Evolutionary conservation across 148 eudicot genomes (phyloP).

Genomic region (Limonium bicolor): DNA sequence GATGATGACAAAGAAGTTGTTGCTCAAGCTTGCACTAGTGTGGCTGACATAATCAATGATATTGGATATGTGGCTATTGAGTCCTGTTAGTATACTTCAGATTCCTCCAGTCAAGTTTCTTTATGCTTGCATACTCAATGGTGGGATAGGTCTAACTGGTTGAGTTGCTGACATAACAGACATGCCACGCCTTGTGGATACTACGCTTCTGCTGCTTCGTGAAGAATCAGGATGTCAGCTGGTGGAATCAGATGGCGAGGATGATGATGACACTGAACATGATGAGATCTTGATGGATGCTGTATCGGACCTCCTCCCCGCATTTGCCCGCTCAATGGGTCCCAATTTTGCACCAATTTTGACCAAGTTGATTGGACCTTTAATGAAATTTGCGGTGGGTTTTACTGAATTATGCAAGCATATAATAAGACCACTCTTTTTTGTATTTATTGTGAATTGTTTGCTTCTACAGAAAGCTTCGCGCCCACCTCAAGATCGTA

Average conservation of each 20-base stretch:
- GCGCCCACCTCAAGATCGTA: constrained; percentile 86
- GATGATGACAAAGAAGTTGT: constrained; percentile 99
- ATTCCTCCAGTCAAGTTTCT: no score
- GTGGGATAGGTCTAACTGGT: constrained; percentile 4
- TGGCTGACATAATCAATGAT: constrained; percentile 62
- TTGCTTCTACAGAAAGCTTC: constrained; percentile 59
- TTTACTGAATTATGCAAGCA: neutral
- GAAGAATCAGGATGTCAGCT: constrained; percentile 73
- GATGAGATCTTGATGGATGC: constrained; percentile 99
- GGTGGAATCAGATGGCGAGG: constrained; percentile 78
- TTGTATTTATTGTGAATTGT: constrained; percentile 4
- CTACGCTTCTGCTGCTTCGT: constrained; percentile 50
- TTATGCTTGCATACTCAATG: no score
- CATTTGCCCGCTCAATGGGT: constrained; percentile 88
- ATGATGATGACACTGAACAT: constrained; percentile 60
- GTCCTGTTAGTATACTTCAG: constrained; percentile 53
- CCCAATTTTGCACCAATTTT: constrained; percentile 77
- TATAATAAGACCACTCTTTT: neutral
- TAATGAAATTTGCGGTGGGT: constrained; percentile 87
- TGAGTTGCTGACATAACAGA: constrained; percentile 22
- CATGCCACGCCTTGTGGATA: constrained; percentile 62
- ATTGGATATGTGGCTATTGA: constrained; percentile 60
- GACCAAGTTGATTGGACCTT: constrained; percentile 50
- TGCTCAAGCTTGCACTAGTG: constrained; percentile 79
- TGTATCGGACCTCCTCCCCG: constrained; percentile 95